These are phyloP conservation scores for Physaria fendleri DNA, from an alignment of 345 rosid species.

Conservation along the genomic window DNA sequence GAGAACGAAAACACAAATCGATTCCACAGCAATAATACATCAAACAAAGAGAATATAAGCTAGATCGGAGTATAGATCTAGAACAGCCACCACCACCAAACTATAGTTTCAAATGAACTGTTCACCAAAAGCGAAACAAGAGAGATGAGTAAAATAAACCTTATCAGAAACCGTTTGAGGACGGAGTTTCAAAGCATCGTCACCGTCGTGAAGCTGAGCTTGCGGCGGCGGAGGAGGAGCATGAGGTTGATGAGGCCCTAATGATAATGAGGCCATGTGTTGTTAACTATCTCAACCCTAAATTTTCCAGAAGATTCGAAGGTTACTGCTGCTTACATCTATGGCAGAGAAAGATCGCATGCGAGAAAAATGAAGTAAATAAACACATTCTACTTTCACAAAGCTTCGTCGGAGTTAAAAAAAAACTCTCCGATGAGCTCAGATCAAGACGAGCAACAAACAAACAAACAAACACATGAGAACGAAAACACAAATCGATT, in stretches of 20 bases:
- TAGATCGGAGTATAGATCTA: slow-evolving; percentile 33
- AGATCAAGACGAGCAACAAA: neutral
- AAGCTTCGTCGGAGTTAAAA: neutral
- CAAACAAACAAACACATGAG: neutral
- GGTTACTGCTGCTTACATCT: neutral
- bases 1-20: slow-evolving; percentile 19
- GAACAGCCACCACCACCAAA: slow-evolving; percentile 19
- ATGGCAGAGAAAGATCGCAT: slow-evolving; percentile 2
- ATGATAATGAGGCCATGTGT: slow-evolving; percentile 45
- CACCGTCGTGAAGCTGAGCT: slow-evolving; percentile 24
- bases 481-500: slow-evolving; percentile 20
- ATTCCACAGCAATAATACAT: neutral
- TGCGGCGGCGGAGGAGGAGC: slow-evolving; percentile 16
- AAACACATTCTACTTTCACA: neutral
- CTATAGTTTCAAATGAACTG: neutral
- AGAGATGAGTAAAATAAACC: slow-evolving; percentile 18
- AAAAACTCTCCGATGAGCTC: neutral
- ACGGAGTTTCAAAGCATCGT: slow-evolving; percentile 36
- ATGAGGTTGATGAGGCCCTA: slow-evolving; percentile 38
- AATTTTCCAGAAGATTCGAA: neutral
- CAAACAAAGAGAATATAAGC: neutral
- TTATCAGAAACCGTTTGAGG: slow-evolving; percentile 41
- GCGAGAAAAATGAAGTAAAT: neutral
- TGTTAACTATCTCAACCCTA: neutral
- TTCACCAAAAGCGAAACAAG: neutral